Evolutionary conservation across 768 basidiomycete species (phyloP), one percentile per base, ranked within the genome.

Genomic region (Hebeloma cylindrosporum): DNA sequence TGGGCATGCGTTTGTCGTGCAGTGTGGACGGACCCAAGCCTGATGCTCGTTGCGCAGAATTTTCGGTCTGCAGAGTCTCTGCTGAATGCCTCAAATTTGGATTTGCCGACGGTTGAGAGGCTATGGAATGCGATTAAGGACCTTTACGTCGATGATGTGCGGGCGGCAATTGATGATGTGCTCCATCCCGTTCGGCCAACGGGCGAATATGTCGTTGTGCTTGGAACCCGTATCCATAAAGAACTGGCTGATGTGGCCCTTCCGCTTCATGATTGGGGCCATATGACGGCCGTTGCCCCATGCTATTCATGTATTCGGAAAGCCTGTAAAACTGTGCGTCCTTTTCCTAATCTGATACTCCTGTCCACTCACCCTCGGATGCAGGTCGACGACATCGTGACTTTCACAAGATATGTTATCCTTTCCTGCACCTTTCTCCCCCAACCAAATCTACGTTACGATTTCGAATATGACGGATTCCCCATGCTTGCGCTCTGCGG

Each of bases 41-140:
- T 71, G n/a, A 67, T 68, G 60, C 57, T 68, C 35, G 53, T 64
- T 27, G 60, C 69, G 2, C 66, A 68, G 41, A 61, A 50, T 45
- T 69, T 70, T 38, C 45, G 51, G 9, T 55, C 51, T 33, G 65
- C 63, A 31, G 47, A 48, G 50, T 51, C 53, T 9, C 46, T 71
- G 40, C 49, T 71, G 29, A 25, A 35, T 8, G 58, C 37, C 34
- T 65, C 56, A 9, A 43, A 52, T 9, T 53, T 69, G 22, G 67
- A 69, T 34, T 43, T 65, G 25, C 31, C 40, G 8, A 63, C 58
- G 3, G 52, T 64, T 26, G 65, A 68, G 49, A 69, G 60, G 45
- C 56, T 70, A 18, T 68, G 66, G 69, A 39, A 46, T 11, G 53
- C 55, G 7, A 53, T 70, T 41, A 51, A 51, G 11, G 28, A 50